These are phyloP conservation scores for Hericium erinaceus DNA, from an alignment of 768 basidiomycete species.

Conservation along the genomic window DNA sequence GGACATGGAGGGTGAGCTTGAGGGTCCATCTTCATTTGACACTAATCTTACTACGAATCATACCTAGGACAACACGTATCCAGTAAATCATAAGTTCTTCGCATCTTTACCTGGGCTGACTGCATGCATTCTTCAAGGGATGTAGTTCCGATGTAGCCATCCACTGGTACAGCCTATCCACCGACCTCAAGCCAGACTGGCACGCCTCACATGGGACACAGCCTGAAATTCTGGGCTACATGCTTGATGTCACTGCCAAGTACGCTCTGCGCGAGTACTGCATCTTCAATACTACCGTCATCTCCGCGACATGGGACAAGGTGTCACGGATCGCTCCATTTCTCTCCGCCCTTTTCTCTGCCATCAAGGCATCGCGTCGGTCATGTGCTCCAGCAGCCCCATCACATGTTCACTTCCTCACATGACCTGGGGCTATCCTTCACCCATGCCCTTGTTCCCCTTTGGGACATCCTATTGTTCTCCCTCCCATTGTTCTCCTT, in stretches of 20 bases:
- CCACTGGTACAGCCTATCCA: not conserved
- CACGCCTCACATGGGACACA: not conserved
- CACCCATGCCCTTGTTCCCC: too few relatives aligned
- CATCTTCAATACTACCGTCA: not conserved
- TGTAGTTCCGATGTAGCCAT: not conserved
- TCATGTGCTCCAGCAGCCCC: too few relatives aligned
- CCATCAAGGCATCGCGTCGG: too few relatives aligned
- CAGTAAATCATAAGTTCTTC: not conserved
- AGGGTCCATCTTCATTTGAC: not conserved
- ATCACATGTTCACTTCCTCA: too few relatives aligned
- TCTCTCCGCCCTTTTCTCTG: too few relatives aligned
- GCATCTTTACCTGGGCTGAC: too few relatives aligned
- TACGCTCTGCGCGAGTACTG: not conserved
- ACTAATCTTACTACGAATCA: not conserved
- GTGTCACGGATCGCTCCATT: too few relatives aligned
- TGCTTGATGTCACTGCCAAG: not conserved
- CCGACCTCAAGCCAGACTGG: not conserved
- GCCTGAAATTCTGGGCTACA: not conserved
- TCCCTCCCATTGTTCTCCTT: too few relatives aligned
- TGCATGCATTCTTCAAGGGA: not conserved
- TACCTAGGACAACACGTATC: conserved; percentile 2
- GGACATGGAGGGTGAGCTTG: conserved; percentile 1
- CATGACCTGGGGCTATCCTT: too few relatives aligned
- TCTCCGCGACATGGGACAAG: not conserved
- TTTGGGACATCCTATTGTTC: too few relatives aligned